Conservation (phyloP, 208 protist genomes). For the Leishmania arabica region DNA sequence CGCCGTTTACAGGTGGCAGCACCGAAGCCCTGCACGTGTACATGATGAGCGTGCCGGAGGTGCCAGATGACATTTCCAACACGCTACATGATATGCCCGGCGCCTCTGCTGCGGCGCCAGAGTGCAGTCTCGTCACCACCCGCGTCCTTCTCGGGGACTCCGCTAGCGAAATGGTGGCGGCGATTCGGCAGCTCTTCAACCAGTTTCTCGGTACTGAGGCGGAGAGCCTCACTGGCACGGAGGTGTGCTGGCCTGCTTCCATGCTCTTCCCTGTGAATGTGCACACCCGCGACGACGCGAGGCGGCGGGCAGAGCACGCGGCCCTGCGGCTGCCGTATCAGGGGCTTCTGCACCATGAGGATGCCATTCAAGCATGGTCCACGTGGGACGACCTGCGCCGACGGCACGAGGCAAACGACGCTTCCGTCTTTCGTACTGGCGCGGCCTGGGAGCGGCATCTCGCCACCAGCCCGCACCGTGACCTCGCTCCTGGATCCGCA, state of each 20-base stretch:
- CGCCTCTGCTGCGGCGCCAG: neutral
- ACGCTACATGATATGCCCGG: conserved; percentile 18
- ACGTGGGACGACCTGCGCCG: conserved; percentile 16
- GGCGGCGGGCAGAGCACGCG: conserved; percentile 53
- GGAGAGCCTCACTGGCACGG: conserved; percentile 15
- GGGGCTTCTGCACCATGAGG: conserved; percentile 35
- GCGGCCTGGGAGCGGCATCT: conserved; percentile 68
- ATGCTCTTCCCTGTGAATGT: conserved; percentile 72
- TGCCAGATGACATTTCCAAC: conserved; percentile 3
- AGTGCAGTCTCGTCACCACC: neutral
- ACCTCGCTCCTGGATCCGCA: conserved; percentile 22
- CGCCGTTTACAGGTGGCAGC: neutral
- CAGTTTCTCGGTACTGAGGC: conserved; percentile 22
- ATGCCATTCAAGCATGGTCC: conserved; percentile 39
- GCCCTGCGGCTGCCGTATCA: conserved; percentile 51
- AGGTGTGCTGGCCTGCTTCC: conserved; percentile 56
- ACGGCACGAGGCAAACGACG: neutral
- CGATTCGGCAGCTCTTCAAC: conserved; percentile 32
- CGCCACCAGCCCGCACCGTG: conserved; percentile 45
- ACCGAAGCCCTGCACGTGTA: conserved; percentile 17
- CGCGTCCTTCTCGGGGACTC: conserved; percentile 56
- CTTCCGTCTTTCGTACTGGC: conserved; percentile 21
- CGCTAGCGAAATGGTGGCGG: conserved; percentile 31
- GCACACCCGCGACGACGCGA: conserved; percentile 34
- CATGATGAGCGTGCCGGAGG: conserved; percentile 23